These are phyloP conservation scores for Eimeria maxima DNA, from an alignment of 169 alveolate genomes.

Conservation along the genomic window DNA sequence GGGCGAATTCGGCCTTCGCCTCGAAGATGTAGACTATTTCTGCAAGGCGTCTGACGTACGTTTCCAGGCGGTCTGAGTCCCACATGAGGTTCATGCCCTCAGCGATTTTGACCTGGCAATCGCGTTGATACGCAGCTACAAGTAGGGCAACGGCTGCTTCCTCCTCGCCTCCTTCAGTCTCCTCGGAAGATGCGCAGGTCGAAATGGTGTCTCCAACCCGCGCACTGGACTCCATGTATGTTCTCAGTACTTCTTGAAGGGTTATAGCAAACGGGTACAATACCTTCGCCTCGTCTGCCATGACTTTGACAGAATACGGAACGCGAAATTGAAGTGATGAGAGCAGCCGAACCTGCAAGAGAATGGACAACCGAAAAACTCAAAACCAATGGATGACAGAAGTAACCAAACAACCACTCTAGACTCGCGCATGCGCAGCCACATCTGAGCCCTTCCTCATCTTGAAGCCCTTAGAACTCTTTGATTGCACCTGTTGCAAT, in stretches of 20 bases:
- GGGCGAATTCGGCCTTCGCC: constrained; percentile 75
- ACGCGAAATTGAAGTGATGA: constrained; percentile 91
- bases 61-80: constrained; percentile 82
- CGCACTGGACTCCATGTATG: constrained; percentile 82
- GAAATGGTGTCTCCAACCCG: constrained; percentile 13
- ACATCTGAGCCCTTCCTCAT: no score
- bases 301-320: constrained; percentile 93
- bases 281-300: constrained; percentile 95
- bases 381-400: not conserved
- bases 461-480: not conserved
- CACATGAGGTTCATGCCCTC: constrained; percentile 81
- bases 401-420: not conserved
- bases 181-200: not conserved
- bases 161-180: not conserved
- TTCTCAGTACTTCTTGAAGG: constrained; percentile 84
- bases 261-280: constrained; percentile 90
- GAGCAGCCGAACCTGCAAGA: constrained; percentile 88
- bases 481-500: not conserved
- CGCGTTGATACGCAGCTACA: constrained; percentile 86
- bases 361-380: not conserved
- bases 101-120: constrained; percentile 81
- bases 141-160: constrained; percentile 75
- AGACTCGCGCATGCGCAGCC: not conserved
- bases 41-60: constrained; percentile 72
- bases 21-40: constrained; percentile 76